Evolutionary conservation across 352 stramenopile genomes (phyloP), one percentile per base, ranked within the genome.

Genomic region (Pythium sukuiense): DNA sequence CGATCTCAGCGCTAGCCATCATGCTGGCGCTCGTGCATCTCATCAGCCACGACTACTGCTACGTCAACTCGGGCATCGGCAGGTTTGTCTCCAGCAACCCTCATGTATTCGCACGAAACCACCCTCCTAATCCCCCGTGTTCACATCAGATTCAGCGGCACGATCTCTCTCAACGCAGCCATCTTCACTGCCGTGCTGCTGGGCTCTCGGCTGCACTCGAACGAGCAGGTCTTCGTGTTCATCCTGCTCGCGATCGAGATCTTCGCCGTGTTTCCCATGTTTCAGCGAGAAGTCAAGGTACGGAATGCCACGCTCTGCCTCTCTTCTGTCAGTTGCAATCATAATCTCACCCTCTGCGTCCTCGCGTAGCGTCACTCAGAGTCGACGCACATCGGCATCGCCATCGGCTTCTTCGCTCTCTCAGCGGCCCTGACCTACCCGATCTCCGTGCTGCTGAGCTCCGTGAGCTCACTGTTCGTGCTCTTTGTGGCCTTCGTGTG

Each of bases 141-240:
- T 41, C 26, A 20, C 8, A 14, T 46, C 66, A 93, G 86, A 37
- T 95, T 93, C 58, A 91, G 86, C 63, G 90, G 89, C 13, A 96
- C 90, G 18, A 85, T 98, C 53, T 97, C 92, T 48, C 78, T 98
- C 11, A 98, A 97, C 73, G 92, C 93, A 0, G 92, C 90, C 13
- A 95, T 97, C 62, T 96, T 98, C 63, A 96, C 87, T 33, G 88
- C 92, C 6, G 90, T 98, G 55, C 76, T 98, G 54, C 80, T 98
- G 7, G 90, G 87, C 39, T 98, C 93, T 49, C 81, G 93, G 4
- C 71, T 98, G 33, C 81, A 92, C 65, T 96, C 85, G 41, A 97
- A 96, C 69, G 87, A 97, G 72, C 85, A 96, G 65, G 90, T 97
- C 55, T 97, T 97, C 54, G 90, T 76, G n/a, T 93, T 97, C 65